These are phyloP conservation scores for Mariannaea elegans DNA, from an alignment of 2,329 filamentous ascomycete species.

Conservation along the genomic window DNA sequence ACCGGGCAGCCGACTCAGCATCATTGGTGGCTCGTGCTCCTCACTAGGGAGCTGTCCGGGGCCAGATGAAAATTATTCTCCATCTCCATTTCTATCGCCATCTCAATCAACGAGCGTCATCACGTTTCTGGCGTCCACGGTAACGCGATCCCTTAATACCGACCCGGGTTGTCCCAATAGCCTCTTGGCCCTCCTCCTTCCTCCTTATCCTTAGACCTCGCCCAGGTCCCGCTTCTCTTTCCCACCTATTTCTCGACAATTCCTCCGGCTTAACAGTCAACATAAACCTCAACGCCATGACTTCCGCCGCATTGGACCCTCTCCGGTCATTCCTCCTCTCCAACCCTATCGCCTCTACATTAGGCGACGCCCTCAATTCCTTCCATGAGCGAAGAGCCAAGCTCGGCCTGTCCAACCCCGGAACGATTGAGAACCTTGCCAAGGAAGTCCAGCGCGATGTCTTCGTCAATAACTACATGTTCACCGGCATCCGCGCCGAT, in stretches of 20 bases:
- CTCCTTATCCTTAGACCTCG: constrained; percentile 12
- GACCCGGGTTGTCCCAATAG: constrained; percentile 32
- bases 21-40: constrained; percentile 44
- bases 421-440: constrained; percentile 87
- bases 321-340: constrained; percentile 70
- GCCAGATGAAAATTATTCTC: constrained; percentile 50
- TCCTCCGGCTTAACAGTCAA: constrained; percentile 37
- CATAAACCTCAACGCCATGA: constrained; percentile 54
- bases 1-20: constrained; percentile 33
- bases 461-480: constrained; percentile 95
- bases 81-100: constrained; percentile 36
- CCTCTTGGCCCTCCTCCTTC: constrained; percentile 28
- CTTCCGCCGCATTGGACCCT: constrained; percentile 60
- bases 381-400: constrained; percentile 88
- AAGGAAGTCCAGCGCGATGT: constrained; percentile 97
- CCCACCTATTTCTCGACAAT: constrained; percentile 36
- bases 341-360: constrained; percentile 74
- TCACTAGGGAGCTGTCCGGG: constrained; percentile 40
- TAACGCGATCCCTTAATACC: constrained; percentile 34
- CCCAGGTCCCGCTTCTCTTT: constrained; percentile 29
- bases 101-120: constrained; percentile 39
- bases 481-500: constrained; percentile 94
- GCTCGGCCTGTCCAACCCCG: constrained; percentile 90
- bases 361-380: constrained; percentile 80
- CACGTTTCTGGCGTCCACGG: constrained; percentile 44